phyloP scores from a whole-genome alignment of 1,284 basidiomycete genomes.

The Puccinia polysora region DNA sequence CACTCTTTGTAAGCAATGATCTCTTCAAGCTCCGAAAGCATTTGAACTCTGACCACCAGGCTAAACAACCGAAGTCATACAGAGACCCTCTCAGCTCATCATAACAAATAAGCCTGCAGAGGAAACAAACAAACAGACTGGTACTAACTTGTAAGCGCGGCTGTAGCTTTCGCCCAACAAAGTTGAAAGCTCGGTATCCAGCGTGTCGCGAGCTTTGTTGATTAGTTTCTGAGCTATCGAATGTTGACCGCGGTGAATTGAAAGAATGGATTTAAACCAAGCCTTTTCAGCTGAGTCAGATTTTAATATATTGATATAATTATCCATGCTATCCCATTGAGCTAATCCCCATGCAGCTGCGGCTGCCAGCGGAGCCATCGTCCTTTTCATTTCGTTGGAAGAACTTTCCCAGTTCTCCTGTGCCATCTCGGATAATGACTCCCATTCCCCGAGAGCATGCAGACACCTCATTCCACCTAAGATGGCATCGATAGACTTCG shows the following conservation, averaged over 20 bases:
- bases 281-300: conserved; percentile 86
- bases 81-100: too few species aligned
- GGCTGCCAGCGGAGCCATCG: conserved; percentile 93
- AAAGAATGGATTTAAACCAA: conserved; percentile 92
- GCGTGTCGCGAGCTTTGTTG: conserved; percentile 83
- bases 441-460: conserved; percentile 98
- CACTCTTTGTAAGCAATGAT: conserved; percentile 91
- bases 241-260: conserved; percentile 94
- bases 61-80: too few species aligned
- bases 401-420: conserved; percentile 79
- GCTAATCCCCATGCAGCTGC: conserved; percentile 94
- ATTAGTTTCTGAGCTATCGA: conserved; percentile 84
- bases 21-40: conserved; percentile 97
- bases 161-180: conserved; percentile 94
- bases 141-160: conserved; percentile 80
- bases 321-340: conserved; percentile 98
- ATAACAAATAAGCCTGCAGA: too few species aligned
- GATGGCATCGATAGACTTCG: conserved; percentile 55
- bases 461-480: conserved; percentile 88
- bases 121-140: not conserved
- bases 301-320: conserved; percentile 92
- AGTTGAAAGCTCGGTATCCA: conserved; percentile 86
- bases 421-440: conserved; percentile 77
- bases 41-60: conserved; percentile 94
- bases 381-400: conserved; percentile 74